Conservation (phyloP, 2,329 filamentous ascomycete species). For the Penicillium occitanis region DNA sequence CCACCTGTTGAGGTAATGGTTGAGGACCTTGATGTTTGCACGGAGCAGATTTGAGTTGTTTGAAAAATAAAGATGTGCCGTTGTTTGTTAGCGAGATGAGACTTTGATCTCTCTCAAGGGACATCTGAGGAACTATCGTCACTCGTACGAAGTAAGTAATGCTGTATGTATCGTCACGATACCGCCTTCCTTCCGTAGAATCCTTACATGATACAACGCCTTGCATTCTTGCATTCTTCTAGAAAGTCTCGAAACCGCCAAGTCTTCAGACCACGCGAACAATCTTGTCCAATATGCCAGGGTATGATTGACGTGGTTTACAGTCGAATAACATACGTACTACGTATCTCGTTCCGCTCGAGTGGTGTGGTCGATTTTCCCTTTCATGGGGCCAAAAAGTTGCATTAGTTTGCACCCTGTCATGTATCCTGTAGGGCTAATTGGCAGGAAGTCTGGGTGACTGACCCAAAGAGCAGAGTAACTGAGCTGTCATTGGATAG, state of each 20-base stretch:
- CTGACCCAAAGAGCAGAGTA: not conserved
- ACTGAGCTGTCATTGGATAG: not conserved
- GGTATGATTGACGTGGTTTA: not conserved
- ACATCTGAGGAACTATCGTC: not conserved
- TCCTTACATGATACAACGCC: not conserved
- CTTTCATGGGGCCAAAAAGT: not conserved
- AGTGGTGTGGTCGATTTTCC: not conserved
- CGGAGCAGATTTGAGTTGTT: not conserved
- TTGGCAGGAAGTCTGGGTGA: not conserved
- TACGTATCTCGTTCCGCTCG: not conserved
- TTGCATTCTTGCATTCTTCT: conserved; percentile 6
- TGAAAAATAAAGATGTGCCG: not conserved
- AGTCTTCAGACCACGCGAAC: not conserved
- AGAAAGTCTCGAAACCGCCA: conserved; percentile 5
- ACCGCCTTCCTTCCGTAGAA: not conserved
- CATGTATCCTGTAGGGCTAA: not conserved
- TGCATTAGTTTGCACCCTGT: not conserved
- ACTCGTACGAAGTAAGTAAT: not conserved
- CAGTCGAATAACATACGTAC: too few relatives aligned
- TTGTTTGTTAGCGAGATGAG: not conserved
- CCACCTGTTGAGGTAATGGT: not conserved
- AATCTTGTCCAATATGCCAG: not conserved
- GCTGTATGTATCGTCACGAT: conserved; percentile 1
- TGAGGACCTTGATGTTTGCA: not conserved
- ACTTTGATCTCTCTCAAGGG: not conserved